These are phyloP conservation scores for Colletotrichum higginsianum DNA, from an alignment of 2,329 filamentous ascomycete genomes.

Conservation along the genomic window DNA sequence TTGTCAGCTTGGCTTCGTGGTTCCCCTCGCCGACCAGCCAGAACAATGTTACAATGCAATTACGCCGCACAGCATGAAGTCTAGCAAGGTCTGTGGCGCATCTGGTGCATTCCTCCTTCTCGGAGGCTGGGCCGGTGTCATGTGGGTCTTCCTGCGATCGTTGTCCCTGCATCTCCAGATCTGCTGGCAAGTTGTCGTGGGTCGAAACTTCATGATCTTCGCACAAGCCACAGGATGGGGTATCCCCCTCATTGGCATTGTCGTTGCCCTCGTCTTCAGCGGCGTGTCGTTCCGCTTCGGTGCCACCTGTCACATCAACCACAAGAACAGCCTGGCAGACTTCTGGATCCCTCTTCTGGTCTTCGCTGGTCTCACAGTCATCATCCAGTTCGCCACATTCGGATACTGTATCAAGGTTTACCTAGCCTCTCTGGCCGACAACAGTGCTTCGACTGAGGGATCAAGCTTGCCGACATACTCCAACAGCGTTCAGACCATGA, in stretches of 20 bases:
- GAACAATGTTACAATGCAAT: slow-evolving; percentile 90
- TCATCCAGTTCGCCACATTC: slow-evolving; percentile 89
- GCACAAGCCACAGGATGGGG: slow-evolving; percentile 88
- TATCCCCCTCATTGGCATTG: slow-evolving; percentile 82
- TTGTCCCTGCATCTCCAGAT: slow-evolving; percentile 96
- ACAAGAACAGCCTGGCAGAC: slow-evolving; percentile 83
- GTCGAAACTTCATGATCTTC: slow-evolving; percentile 89
- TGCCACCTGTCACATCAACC: slow-evolving; percentile 93
- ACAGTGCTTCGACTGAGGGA: slow-evolving; percentile 77
- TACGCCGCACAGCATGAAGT: slow-evolving; percentile 93
- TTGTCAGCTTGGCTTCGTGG: slow-evolving; percentile 85
- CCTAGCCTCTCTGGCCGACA: slow-evolving; percentile 84
- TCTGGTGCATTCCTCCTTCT: slow-evolving; percentile 89
- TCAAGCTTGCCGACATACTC: slow-evolving; percentile 83
- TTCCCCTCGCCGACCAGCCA: slow-evolving; percentile 85
- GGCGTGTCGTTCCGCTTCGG: slow-evolving; percentile 97
- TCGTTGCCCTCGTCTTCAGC: slow-evolving; percentile 84
- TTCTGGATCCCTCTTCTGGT: slow-evolving; percentile 93
- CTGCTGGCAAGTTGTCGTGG: slow-evolving; percentile 95
- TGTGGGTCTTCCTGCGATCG: slow-evolving; percentile 93
- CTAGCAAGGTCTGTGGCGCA: slow-evolving; percentile 84
- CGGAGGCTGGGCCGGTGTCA: slow-evolving; percentile 85
- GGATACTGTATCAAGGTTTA: slow-evolving; percentile 97
- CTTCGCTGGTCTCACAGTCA: slow-evolving; percentile 81
- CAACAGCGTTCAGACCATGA: slow-evolving; percentile 82